Conservation (phyloP, 2,329 filamentous ascomycete species). For the Botryosphaeria dothidea region DNA sequence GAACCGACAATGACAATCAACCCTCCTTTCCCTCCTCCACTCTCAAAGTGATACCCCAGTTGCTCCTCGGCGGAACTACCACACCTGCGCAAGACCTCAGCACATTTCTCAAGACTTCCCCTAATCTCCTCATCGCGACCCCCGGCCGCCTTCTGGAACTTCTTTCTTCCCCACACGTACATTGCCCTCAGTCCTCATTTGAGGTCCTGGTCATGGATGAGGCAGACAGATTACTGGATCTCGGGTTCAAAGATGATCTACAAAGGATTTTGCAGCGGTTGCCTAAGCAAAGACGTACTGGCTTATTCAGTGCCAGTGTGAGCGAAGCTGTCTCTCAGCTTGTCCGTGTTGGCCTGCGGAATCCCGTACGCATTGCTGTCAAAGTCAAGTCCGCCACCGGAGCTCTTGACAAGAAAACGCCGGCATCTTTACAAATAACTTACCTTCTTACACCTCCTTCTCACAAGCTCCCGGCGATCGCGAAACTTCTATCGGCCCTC, state of each 20-base stretch:
- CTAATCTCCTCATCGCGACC: conserved; percentile 87
- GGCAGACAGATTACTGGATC: conserved; percentile 86
- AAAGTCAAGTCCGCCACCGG: conserved; percentile 71
- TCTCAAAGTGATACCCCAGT: conserved; percentile 73
- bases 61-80: conserved; percentile 82
- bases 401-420: conserved; percentile 81
- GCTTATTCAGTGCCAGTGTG: conserved; percentile 93
- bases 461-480: conserved; percentile 76
- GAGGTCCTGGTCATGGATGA: conserved; percentile 93
- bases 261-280: conserved; percentile 80
- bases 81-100: conserved; percentile 83
- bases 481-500: conserved; percentile 68
- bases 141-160: conserved; percentile 88
- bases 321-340: conserved; percentile 93
- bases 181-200: conserved; percentile 85
- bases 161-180: conserved; percentile 80
- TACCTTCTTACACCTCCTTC: conserved; percentile 75
- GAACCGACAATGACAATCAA: conserved; percentile 41
- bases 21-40: conserved; percentile 49
- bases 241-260: conserved; percentile 90
- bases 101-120: conserved; percentile 77
- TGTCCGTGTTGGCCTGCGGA: conserved; percentile 85
- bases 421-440: conserved; percentile 88
- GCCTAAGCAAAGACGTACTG: conserved; percentile 91
- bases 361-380: conserved; percentile 92